These are phyloP conservation scores for Stagonosporopsis tanaceti DNA, from an alignment of 2,329 filamentous ascomycete species.

Conservation along the genomic window DNA sequence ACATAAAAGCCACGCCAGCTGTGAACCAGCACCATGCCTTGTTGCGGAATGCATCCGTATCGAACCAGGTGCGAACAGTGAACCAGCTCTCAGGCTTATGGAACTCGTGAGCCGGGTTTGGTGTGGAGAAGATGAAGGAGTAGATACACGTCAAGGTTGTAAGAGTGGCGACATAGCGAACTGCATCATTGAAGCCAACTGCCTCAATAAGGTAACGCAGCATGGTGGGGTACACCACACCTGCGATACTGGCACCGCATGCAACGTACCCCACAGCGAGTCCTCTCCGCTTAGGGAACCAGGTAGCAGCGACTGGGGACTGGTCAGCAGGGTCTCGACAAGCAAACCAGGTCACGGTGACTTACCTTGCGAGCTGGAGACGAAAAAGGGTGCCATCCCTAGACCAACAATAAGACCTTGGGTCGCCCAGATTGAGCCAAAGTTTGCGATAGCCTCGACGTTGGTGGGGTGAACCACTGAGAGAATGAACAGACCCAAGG, in stretches of 20 bases:
- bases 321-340: conserved; percentile 18
- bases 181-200: conserved; percentile 56
- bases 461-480: conserved; percentile 53
- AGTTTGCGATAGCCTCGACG: conserved; percentile 48
- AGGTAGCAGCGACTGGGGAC: conserved; percentile 57
- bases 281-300: conserved; percentile 57
- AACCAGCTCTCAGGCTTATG: conserved; percentile 52
- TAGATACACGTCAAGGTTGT: conserved; percentile 52
- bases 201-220: conserved; percentile 53
- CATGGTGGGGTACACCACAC: conserved; percentile 58
- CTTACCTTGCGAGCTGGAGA: conserved; percentile 60
- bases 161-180: conserved; percentile 53
- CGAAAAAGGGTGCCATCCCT: conserved; percentile 63
- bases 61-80: conserved; percentile 52
- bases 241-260: conserved; percentile 58
- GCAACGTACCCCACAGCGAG: conserved; percentile 61
- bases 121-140: conserved; percentile 54
- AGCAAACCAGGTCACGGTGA: neutral
- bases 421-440: conserved; percentile 55
- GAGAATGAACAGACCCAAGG: conserved; percentile 56
- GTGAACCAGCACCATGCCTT: conserved; percentile 55
- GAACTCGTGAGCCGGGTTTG: conserved; percentile 53
- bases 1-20: conserved; percentile 56
- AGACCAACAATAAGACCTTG: conserved; percentile 58
- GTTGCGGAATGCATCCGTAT: conserved; percentile 55